Conservation (phyloP, 2,329 filamentous ascomycete genomes). For the Hirsutella rhossiliensis region DNA sequence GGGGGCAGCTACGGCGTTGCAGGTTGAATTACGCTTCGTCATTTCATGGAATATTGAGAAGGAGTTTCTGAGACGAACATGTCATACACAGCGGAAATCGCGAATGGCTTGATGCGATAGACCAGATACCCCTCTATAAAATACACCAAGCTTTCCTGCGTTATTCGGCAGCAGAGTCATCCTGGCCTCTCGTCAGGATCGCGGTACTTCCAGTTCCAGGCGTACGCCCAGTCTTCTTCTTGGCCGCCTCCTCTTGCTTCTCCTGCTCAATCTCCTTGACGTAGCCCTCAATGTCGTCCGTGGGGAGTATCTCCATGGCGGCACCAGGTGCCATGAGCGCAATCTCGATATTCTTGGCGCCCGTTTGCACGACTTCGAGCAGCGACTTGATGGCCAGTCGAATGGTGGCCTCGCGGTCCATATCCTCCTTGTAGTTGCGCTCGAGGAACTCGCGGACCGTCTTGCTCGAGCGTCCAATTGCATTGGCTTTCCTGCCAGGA, state of each 20-base stretch:
- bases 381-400: slow-evolving; percentile 97
- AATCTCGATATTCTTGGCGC: slow-evolving; percentile 99
- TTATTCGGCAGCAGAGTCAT: slow-evolving; percentile 26
- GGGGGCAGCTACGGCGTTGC: slow-evolving; percentile 16
- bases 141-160: slow-evolving; percentile 5
- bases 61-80: slow-evolving; percentile 16
- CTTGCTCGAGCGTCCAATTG: slow-evolving; percentile 96
- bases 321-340: slow-evolving; percentile 94
- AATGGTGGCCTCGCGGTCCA: slow-evolving; percentile 93
- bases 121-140: slow-evolving; percentile 12
- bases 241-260: slow-evolving; percentile 96
- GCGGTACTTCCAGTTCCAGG: slow-evolving; percentile 59
- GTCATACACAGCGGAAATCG: slow-evolving; percentile 24
- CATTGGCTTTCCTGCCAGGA: slow-evolving; percentile 82
- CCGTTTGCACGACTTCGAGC: slow-evolving; percentile 94
- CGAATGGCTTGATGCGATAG: slow-evolving; percentile 11
- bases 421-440: slow-evolving; percentile 95
- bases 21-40: slow-evolving; percentile 8
- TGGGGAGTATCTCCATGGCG: slow-evolving; percentile 81
- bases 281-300: slow-evolving; percentile 92
- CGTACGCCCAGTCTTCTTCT: slow-evolving; percentile 79
- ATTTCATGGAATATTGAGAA: slow-evolving; percentile 8
- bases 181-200: slow-evolving; percentile 55
- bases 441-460: slow-evolving; percentile 98
- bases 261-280: slow-evolving; percentile 99